A percentile compares a stretch with the other conserved stretches of the same genome.
Conservation (phyloP, 2,329 filamentous ascomycete species). For the Beauveria australis region DNA sequence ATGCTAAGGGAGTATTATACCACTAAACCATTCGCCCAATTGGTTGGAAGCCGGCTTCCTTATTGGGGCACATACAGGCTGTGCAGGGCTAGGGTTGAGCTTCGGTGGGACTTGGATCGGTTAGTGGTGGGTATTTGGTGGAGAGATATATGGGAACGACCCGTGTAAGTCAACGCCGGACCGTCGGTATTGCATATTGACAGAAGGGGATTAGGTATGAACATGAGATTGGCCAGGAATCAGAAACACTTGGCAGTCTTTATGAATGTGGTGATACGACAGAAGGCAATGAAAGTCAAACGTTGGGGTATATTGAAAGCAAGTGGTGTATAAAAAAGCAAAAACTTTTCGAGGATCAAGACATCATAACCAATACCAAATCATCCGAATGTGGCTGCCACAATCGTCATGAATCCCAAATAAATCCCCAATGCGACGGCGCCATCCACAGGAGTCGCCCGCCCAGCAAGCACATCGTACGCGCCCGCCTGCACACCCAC, state of each 20-base stretch:
- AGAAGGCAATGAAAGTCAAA: background rate
- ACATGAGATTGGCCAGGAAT: too few species aligned
- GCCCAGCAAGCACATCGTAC: conserved; percentile 12
- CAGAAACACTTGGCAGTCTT: too few species aligned
- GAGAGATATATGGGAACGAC: background rate
- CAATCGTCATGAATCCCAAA: conserved; percentile 5
- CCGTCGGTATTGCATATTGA: background rate
- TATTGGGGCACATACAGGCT: conserved; percentile 9
- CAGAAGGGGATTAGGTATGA: background rate
- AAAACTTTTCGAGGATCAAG: background rate
- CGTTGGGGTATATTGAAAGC: background rate
- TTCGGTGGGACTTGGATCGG: background rate
- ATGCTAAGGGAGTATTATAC: conserved; percentile 15
- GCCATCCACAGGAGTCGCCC: conserved; percentile 14
- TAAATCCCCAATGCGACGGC: conserved; percentile 3
- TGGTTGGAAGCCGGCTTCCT: background rate
- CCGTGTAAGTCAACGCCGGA: background rate
- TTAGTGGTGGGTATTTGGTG: background rate
- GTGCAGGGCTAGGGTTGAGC: conserved; percentile 7
- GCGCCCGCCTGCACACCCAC: conserved; percentile 21
- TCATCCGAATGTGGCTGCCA: conserved; percentile 9
- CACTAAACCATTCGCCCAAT: conserved; percentile 15
- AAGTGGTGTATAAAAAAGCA: background rate
- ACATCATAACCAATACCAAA: background rate
- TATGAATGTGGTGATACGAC: too few species aligned